phyloP scores from a whole-genome alignment of 164 flowering plant species.

The Echeveria elegans region DNA sequence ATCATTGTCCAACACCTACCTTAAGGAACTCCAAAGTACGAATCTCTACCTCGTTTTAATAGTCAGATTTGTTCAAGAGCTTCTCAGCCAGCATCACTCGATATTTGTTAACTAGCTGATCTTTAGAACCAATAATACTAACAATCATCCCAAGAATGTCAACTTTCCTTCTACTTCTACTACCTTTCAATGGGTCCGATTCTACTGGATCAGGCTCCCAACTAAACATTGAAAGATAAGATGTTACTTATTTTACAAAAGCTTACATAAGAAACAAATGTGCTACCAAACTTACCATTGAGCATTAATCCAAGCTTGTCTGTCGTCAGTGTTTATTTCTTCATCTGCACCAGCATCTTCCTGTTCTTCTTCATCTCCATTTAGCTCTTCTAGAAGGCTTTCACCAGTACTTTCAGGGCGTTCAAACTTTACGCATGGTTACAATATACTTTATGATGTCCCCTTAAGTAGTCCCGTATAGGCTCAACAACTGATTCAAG shows the following conservation, averaged over 20 bases:
- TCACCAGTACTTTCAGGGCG: slow-evolving; percentile 78
- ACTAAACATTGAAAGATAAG: slow-evolving; percentile 31
- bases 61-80: slow-evolving; percentile 87
- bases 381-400: slow-evolving; percentile 97
- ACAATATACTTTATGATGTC: slow-evolving; percentile 97
- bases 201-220: slow-evolving; percentile 99
- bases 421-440: slow-evolving; percentile 82
- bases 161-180: slow-evolving; percentile 67
- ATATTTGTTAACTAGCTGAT: slow-evolving; percentile 91
- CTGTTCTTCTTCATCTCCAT: slow-evolving; percentile 83
- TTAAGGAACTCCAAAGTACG: slow-evolving; percentile 96
- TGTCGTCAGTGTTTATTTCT: slow-evolving; percentile 66
- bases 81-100: slow-evolving; percentile 97
- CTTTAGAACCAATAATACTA: slow-evolving; percentile 92
- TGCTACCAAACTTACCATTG: slow-evolving; percentile 30
- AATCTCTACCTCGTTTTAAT: slow-evolving; percentile 86
- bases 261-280: not conserved
- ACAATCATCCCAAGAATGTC: slow-evolving; percentile 96
- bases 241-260: no score
- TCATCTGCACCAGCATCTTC: slow-evolving; percentile 59
- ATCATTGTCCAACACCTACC: slow-evolving; percentile 25
- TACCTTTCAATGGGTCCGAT: slow-evolving; percentile 82
- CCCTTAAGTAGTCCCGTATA: slow-evolving; percentile 79
- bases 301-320: slow-evolving; percentile 79
- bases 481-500: slow-evolving; percentile 99